Conservation (phyloP, 2,329 filamentous ascomycete genomes). For the Penicillium expansum region DNA sequence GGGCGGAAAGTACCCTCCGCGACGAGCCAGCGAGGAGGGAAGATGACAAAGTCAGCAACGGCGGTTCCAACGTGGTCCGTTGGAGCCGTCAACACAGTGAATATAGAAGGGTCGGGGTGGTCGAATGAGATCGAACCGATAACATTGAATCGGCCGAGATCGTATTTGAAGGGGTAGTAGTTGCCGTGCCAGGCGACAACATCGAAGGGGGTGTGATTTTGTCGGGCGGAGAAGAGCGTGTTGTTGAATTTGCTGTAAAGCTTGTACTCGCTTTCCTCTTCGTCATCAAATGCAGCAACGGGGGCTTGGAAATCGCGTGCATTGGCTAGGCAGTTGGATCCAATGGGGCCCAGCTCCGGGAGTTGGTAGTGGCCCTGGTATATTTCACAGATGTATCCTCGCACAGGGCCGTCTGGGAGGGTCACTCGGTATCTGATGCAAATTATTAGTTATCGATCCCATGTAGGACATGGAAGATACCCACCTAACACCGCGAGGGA, state of each 20-base stretch:
- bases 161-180: constrained; percentile 80
- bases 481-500: constrained; percentile 67
- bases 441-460: background rate
- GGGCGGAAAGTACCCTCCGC: constrained; percentile 60
- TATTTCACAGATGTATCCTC: constrained; percentile 73
- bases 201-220: constrained; percentile 72
- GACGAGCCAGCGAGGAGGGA: constrained; percentile 63
- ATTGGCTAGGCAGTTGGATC: constrained; percentile 72
- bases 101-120: constrained; percentile 76
- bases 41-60: constrained; percentile 64
- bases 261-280: constrained; percentile 52
- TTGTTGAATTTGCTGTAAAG: constrained; percentile 67
- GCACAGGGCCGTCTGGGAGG: constrained; percentile 59
- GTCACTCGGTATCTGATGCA: constrained; percentile 60
- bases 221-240: constrained; percentile 62
- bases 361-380: constrained; percentile 71
- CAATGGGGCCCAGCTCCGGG: constrained; percentile 70
- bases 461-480: background rate
- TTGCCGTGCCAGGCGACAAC: constrained; percentile 78
- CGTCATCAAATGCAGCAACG: constrained; percentile 65
- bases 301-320: constrained; percentile 72
- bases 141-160: constrained; percentile 72
- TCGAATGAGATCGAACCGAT: constrained; percentile 72
- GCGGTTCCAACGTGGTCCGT: constrained; percentile 60
- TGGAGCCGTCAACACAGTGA: constrained; percentile 62